Base-by-base conservation (phyloP, 2,329 filamentous ascomycete genomes). In the Daldinia sp. region DNA sequence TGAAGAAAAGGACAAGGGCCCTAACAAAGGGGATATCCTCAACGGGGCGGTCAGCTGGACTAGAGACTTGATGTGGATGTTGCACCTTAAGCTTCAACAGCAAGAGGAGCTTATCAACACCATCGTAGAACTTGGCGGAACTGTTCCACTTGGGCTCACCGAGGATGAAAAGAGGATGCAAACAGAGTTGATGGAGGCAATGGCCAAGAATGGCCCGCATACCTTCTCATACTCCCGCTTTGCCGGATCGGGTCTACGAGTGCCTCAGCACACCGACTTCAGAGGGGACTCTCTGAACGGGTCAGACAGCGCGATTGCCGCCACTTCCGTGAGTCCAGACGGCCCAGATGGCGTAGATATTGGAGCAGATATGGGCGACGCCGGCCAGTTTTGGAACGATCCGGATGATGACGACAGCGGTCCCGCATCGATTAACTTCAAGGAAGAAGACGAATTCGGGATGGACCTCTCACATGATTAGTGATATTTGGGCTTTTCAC, bases 41-140 rank as follows among this genome's bases (percentile, higher is more conserved):
- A 98, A 98, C 77, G 95, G 96, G 33, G 93, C 95, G 37, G 96
- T 98, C 60, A 94, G 93, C 81, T 99, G 96, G 96, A 98, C 93
- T 68, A 90, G 95, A 70, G 96, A 99, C 82, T 86, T 99, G 59
- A 97, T 98, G 93, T 98, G 96, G 96, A 91, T 97, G 83, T 84
- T 97, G 67, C 90, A 97, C 77, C 87, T 93, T 77, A 97, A 97
- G 82, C 87, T 97, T 72, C 91, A 96, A 78, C 92, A 95, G 78
- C 93, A 97, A 80, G 92, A 97, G 70, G 92, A 97, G 77, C 87
- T 98, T 56, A 89, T 92, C 75, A 92, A 94, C 75, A 84, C 88
- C 58, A 90, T 97, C 65, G 84, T 86, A 35, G 89, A 90, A 66
- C 85, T 94, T 13, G 93, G 93, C 48, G 91, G 91, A 7, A 86